phyloP scores from a whole-genome alignment of 1,139 yeast genomes.

The Scheffersomyces cryptocercus region DNA sequence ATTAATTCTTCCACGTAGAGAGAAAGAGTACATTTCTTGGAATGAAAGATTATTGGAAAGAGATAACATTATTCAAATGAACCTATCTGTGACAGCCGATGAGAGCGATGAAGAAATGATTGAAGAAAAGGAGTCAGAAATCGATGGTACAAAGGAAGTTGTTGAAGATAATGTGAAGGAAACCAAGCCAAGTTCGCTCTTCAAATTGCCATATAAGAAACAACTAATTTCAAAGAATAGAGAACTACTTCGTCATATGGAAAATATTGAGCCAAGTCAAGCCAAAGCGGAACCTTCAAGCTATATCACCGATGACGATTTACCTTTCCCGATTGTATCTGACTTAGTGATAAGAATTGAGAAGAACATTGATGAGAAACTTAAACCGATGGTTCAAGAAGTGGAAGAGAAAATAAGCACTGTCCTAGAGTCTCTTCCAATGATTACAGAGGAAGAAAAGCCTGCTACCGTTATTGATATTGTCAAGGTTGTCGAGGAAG shows the following conservation, averaged over 20 bases:
- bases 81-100: constrained; percentile 20
- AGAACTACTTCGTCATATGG: constrained; percentile 9
- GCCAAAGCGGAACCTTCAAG: neutral
- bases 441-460: neutral
- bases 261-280: neutral
- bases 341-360: constrained; percentile 26
- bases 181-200: constrained; percentile 15
- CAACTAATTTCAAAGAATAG: constrained; percentile 18
- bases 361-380: constrained; percentile 24
- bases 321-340: constrained; percentile 21
- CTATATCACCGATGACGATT: constrained; percentile 1
- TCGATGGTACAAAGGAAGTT: constrained; percentile 4
- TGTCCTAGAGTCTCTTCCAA: neutral
- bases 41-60: constrained; percentile 33
- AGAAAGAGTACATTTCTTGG: constrained; percentile 41
- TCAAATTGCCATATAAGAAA: constrained; percentile 25
- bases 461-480: constrained; percentile 1
- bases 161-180: constrained; percentile 4
- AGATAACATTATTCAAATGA: constrained; percentile 28
- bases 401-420: constrained; percentile 3
- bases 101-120: constrained; percentile 5
- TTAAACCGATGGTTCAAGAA: constrained; percentile 12
- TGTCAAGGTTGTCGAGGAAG: neutral
- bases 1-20: constrained; percentile 33
- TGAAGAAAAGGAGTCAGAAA: neutral